These are phyloP conservation scores for Pestalotiopsis sp. DNA, from an alignment of 2,329 filamentous ascomycete genomes.

Conservation along the genomic window DNA sequence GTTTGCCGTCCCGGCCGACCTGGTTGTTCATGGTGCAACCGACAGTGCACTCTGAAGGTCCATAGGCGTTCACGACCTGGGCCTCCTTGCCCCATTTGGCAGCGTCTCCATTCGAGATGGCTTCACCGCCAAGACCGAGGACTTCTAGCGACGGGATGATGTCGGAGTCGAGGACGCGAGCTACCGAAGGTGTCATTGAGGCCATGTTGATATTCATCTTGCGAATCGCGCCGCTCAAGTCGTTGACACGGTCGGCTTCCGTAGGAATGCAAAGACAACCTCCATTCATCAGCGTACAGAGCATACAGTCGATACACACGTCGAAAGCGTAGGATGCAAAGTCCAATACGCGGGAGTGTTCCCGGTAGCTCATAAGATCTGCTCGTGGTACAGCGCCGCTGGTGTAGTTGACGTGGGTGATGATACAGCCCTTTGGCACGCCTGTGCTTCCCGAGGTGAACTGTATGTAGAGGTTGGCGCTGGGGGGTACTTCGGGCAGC, in stretches of 20 bases:
- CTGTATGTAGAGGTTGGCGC: constrained; percentile 55
- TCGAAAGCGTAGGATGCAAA: constrained; percentile 59
- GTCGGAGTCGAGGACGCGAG: constrained; percentile 47
- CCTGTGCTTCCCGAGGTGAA: constrained; percentile 69
- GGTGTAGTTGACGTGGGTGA: constrained; percentile 49
- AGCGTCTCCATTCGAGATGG: constrained; percentile 54
- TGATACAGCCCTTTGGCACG: constrained; percentile 63
- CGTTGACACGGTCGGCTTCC: constrained; percentile 54
- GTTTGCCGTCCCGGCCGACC: constrained; percentile 36
- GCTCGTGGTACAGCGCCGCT: constrained; percentile 47
- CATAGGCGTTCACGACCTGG: constrained; percentile 54
- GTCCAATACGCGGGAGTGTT: constrained; percentile 46
- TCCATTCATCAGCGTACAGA: constrained; percentile 52
- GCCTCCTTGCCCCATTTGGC: constrained; percentile 48
- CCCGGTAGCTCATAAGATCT: constrained; percentile 43
- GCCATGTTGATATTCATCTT: constrained; percentile 50
- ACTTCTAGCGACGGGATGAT: constrained; percentile 49
- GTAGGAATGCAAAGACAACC: constrained; percentile 57
- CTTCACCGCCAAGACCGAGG: constrained; percentile 53
- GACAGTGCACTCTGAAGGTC: constrained; percentile 57
- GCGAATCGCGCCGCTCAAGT: constrained; percentile 48
- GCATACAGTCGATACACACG: constrained; percentile 56
- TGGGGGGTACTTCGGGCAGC: constrained; percentile 43
- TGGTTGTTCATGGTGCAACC: constrained; percentile 51
- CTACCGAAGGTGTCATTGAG: constrained; percentile 54